Conservation (phyloP, 257 asterid species). For the Solanum sitiens region DNA sequence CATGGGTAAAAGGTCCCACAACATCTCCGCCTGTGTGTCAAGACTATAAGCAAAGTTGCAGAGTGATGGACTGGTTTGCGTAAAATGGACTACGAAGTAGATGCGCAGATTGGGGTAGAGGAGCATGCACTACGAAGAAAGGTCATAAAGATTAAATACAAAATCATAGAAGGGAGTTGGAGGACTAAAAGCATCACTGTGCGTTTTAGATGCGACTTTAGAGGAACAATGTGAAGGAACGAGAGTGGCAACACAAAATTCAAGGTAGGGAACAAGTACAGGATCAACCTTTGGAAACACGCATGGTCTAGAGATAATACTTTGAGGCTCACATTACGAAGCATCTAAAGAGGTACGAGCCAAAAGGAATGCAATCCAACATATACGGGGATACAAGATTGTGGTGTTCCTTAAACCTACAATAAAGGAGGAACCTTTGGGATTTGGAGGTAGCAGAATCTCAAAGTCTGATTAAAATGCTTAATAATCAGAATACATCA, state of each 20-base stretch:
- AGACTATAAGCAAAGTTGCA: neutral
- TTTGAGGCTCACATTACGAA: neutral
- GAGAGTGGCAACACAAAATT: neutral
- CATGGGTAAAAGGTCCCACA: neutral
- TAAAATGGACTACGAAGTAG: neutral
- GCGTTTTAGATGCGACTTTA: neutral
- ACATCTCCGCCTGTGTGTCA: neutral
- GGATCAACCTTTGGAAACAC: neutral
- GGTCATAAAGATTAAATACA: neutral
- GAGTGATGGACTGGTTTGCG: neutral
- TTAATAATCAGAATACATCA: neutral
- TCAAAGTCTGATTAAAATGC: neutral
- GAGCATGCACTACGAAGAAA: neutral
- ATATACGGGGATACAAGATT: neutral
- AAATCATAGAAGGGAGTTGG: neutral
- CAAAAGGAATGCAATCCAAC: neutral
- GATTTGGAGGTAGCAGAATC: neutral
- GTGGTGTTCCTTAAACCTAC: neutral
- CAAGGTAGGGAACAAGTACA: neutral
- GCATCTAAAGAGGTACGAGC: neutral
- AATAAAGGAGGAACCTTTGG: neutral
- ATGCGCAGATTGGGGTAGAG: neutral
- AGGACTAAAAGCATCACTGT: neutral
- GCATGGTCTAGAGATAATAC: neutral
- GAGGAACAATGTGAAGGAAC: neutral